Evolutionary conservation across 371 early-diverging fungal species (phyloP), one percentile per base, ranked within the genome.

Genomic region (Dichotomocladium elegans): DNA sequence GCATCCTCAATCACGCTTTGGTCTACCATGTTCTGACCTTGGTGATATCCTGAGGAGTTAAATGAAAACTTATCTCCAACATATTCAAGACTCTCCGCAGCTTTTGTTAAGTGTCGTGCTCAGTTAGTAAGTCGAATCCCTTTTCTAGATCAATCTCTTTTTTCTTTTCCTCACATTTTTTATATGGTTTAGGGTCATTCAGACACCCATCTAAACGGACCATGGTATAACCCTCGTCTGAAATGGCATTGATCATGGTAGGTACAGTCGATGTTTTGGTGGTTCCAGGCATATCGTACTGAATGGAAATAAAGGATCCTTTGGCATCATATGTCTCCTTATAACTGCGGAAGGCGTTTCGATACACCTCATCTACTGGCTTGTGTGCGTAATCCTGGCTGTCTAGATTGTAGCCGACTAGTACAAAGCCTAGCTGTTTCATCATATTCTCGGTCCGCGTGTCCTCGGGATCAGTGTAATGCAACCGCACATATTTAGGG

Each of bases 141-240:
- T 15, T 30, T 47, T 21, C 30, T 9, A 12, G 17, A 21, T 5
- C 4, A 27, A 33, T 44, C 21, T 25, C 27, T 44, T 33, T 8
- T 33, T 33, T 33, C 33, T 10, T 10, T 33, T 33, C 14, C 41
- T 42, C 44, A 69, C 70, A 47, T 55, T 79, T 73, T 60, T 74
- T 75, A 52, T 79, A 79, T 15, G 77, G 79, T n/a, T 66, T 67
- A 42, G 66, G 64, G 49, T 79, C 79, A 30, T 79, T 76, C 14
- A 70, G 51, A 48, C 79, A 79, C 5, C 79, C 79, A 42, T 79
- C 79, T 41, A 79, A 35, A 22, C 79, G 70, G 17, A 79, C 79
- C 74, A 79, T 74, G 57, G 72, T 74, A 47, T 79, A 79, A 14
- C 72, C 74, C 48, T 76, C 64, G 7, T 72, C 62, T 21, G 68